Evolutionary conservation across 2,329 filamentous ascomycete species (phyloP).

Genomic region (Claviceps lovelessii): DNA sequence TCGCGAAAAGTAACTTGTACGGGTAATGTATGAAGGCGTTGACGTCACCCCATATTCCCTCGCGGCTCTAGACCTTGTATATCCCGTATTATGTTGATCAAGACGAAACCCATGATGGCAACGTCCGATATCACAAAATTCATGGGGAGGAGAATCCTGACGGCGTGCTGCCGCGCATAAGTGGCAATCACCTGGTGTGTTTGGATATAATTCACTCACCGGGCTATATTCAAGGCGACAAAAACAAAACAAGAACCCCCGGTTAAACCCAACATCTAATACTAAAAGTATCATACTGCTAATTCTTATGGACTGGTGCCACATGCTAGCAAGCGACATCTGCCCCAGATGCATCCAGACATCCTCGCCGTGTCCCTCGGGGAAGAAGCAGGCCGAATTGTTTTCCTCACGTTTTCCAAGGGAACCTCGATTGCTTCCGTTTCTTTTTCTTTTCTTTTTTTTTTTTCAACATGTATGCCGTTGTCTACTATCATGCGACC

Average conservation of each 20-base stretch:
- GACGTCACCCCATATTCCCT: background rate
- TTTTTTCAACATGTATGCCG: slow-evolving; percentile 5
- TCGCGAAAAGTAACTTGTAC: no score
- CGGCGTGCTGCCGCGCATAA: background rate
- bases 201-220: background rate
- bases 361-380: background rate
- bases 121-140: background rate
- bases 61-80: background rate
- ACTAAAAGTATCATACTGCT: slow-evolving; percentile 1
- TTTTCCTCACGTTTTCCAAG: background rate
- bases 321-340: background rate
- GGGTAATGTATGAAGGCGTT: no score
- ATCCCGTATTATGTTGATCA: no score
- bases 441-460: background rate
- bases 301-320: background rate
- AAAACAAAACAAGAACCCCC: background rate
- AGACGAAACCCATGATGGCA: background rate
- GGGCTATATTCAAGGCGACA: no score
- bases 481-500: slow-evolving; percentile 16
- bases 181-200: background rate
- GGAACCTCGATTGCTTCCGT: slow-evolving; percentile 1
- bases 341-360: background rate
- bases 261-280: background rate
- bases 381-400: no score
- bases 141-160: background rate